phyloP scores from a whole-genome alignment of 2,329 filamentous ascomycete species.

The Aspergillus unguis region DNA sequence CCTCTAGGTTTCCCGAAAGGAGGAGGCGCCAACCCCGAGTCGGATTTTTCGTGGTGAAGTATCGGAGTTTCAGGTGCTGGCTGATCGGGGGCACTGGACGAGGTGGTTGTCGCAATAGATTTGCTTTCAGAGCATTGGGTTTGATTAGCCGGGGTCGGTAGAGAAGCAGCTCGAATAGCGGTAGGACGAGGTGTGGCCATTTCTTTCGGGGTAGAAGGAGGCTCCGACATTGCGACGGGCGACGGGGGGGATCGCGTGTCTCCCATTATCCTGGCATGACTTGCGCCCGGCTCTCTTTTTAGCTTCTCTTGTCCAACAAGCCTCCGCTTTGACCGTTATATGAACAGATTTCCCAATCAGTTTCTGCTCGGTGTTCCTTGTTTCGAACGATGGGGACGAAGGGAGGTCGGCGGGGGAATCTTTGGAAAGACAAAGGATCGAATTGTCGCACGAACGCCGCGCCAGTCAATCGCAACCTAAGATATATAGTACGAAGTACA shows the following conservation, averaged over 20 bases:
- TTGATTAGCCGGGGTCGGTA: constrained; percentile 24
- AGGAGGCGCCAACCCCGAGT: constrained; percentile 11
- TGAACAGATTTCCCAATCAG: not conserved
- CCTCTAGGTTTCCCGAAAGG: constrained; percentile 14
- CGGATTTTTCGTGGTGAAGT: constrained; percentile 12
- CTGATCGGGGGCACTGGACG: constrained; percentile 17
- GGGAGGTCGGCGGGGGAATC: constrained; percentile 8
- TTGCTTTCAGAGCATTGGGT: constrained; percentile 23
- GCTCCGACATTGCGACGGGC: constrained; percentile 25
- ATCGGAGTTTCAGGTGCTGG: constrained; percentile 13
- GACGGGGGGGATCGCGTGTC: constrained; percentile 30
- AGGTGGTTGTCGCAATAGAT: constrained; percentile 24
- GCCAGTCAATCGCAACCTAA: constrained; percentile 3
- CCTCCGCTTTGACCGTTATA: not conserved
- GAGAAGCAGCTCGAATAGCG: constrained; percentile 28
- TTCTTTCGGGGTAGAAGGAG: constrained; percentile 27
- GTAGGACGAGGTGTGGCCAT: constrained; percentile 23
- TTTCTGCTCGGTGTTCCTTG: not conserved
- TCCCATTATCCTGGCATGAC: constrained; percentile 38
- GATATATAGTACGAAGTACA: constrained; percentile 9
- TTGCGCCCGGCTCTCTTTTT: constrained; percentile 18
- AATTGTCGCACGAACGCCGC: constrained; percentile 13
- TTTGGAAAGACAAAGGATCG: constrained; percentile 12
- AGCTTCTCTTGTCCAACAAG: not conserved
- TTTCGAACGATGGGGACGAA: constrained; percentile 6